Percentiles rank a stretch among this genome's conserved stretches.
Evolutionary conservation across 2,329 filamentous ascomycete species (phyloP).

Genomic region (Monosporascus sp.): DNA sequence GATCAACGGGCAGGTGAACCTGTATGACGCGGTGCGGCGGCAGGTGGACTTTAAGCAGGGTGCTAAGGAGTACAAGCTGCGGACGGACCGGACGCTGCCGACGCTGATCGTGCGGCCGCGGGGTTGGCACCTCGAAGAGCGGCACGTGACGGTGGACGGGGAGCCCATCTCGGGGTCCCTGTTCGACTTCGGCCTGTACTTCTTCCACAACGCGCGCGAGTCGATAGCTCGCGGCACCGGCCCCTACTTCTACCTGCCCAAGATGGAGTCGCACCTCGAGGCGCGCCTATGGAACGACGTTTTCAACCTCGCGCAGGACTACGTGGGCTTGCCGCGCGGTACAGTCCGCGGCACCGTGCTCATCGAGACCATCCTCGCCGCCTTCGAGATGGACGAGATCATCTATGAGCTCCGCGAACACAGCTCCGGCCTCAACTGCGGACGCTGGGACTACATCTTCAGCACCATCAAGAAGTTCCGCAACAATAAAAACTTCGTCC

Average conservation of each 20-base stretch:
- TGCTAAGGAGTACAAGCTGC: constrained; percentile 93
- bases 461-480: constrained; percentile 99
- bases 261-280: constrained; percentile 97
- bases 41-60: constrained; percentile 97
- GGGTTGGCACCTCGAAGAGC: constrained; percentile 98
- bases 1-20: constrained; percentile 96
- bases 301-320: constrained; percentile 94
- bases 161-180: constrained; percentile 88
- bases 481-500: constrained; percentile 85
- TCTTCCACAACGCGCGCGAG: constrained; percentile 96
- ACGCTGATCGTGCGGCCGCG: constrained; percentile 92
- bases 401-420: constrained; percentile 98
- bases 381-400: constrained; percentile 99
- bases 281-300: constrained; percentile 96
- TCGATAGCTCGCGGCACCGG: constrained; percentile 77
- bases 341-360: constrained; percentile 93
- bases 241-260: constrained; percentile 96
- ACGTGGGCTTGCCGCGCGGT: constrained; percentile 80
- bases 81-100: constrained; percentile 77
- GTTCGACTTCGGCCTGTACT: constrained; percentile 98
- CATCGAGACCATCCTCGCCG: constrained; percentile 95
- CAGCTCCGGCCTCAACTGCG: constrained; percentile 94
- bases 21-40: constrained; percentile 90
- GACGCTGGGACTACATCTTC: constrained; percentile 99
- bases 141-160: constrained; percentile 92